Evolutionary conservation across 352 stramenopile species (phyloP).

Genomic region (Phytophthora aleatoria): DNA sequence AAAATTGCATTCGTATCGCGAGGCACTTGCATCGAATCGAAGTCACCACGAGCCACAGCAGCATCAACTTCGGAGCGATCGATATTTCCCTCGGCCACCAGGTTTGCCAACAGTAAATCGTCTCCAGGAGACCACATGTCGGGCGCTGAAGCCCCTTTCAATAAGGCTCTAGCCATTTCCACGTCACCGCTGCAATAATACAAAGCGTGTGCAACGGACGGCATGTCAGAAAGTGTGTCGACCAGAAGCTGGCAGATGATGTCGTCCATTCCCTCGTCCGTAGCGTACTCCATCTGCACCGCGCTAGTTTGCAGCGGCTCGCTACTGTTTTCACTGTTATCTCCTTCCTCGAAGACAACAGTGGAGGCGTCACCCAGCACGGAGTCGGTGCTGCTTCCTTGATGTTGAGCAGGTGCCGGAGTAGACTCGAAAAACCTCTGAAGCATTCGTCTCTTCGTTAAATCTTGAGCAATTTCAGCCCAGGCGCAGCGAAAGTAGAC

Average conservation of each 20-base stretch:
- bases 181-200: slow-evolving; percentile 48
- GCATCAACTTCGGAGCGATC: slow-evolving; percentile 19
- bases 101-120: slow-evolving; percentile 46
- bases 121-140: slow-evolving; percentile 58
- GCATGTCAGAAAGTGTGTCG: slow-evolving; percentile 33
- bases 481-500: slow-evolving; percentile 34
- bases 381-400: slow-evolving; percentile 10
- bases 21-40: slow-evolving; percentile 43
- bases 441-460: slow-evolving; percentile 22
- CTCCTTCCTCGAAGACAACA: neutral
- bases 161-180: slow-evolving; percentile 35
- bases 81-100: slow-evolving; percentile 30
- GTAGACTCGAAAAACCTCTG: slow-evolving; percentile 27
- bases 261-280: slow-evolving; percentile 31
- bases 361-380: neutral
- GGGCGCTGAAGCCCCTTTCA: slow-evolving; percentile 34
- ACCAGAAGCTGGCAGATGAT: slow-evolving; percentile 43
- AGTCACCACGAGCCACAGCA: slow-evolving; percentile 38
- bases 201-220: slow-evolving; percentile 42
- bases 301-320: neutral
- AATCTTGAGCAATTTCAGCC: slow-evolving; percentile 12
- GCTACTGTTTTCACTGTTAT: neutral
- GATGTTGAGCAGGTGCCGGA: neutral
- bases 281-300: slow-evolving; percentile 6
- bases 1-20: slow-evolving; percentile 50